These are phyloP conservation scores for Cercospora beticola DNA, from an alignment of 2,329 filamentous ascomycete genomes.

Conservation along the genomic window DNA sequence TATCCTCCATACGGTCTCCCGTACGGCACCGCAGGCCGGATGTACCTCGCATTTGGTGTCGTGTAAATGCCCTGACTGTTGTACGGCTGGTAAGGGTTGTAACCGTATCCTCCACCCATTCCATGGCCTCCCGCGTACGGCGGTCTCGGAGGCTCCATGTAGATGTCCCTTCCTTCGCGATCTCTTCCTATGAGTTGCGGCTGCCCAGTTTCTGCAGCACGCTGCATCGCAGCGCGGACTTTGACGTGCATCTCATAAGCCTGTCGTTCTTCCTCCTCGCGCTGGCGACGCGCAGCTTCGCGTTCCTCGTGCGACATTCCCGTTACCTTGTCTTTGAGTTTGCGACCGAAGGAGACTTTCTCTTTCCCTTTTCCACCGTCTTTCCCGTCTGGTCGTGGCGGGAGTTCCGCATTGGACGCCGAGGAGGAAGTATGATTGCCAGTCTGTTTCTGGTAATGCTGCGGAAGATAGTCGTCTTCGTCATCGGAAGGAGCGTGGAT, in stretches of 20 bases:
- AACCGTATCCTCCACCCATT: slow-evolving; percentile 32
- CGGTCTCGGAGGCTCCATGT: slow-evolving; percentile 54
- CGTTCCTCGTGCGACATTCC: slow-evolving; percentile 58
- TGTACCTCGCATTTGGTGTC: slow-evolving; percentile 50
- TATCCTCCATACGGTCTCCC: slow-evolving; percentile 29
- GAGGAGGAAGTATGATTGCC: slow-evolving; percentile 18
- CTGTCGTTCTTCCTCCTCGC: slow-evolving; percentile 52
- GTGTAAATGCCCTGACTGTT: slow-evolving; percentile 41
- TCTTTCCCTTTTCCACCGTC: slow-evolving; percentile 35
- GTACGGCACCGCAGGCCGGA: slow-evolving; percentile 53
- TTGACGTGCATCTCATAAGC: slow-evolving; percentile 55
- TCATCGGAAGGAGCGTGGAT: slow-evolving; percentile 52
- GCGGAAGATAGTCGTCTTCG: slow-evolving; percentile 35
- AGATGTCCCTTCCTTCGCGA: slow-evolving; percentile 55
- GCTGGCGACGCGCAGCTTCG: slow-evolving; percentile 45
- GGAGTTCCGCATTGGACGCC: slow-evolving; percentile 21
- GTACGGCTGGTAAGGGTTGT: slow-evolving; percentile 37
- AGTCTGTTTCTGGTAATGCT: slow-evolving; percentile 20
- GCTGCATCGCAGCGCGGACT: slow-evolving; percentile 52
- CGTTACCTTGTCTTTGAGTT: slow-evolving; percentile 61
- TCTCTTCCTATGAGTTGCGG: slow-evolving; percentile 59
- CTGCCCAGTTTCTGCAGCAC: slow-evolving; percentile 55
- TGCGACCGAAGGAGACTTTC: slow-evolving; percentile 49
- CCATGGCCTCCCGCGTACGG: slow-evolving; percentile 35
- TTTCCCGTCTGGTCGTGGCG: slow-evolving; percentile 28